Conservation (phyloP, 2,329 filamentous ascomycete genomes). For the Amesomyces nigricolor region DNA sequence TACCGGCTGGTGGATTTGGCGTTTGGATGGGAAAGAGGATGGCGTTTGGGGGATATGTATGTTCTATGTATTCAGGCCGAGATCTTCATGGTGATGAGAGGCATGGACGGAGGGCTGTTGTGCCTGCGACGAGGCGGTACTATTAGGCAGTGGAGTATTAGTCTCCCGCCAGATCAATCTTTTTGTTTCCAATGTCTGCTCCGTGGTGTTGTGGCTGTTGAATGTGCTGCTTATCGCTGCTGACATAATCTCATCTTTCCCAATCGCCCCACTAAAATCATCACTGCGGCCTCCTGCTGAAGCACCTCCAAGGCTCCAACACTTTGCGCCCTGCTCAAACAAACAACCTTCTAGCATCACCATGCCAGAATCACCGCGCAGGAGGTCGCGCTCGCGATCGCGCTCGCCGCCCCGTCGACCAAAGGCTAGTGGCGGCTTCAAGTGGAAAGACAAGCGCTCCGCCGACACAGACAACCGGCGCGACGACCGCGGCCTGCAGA, state of each 20-base stretch:
- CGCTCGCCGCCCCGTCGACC: conserved; percentile 23
- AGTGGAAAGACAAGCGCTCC: conserved; percentile 30
- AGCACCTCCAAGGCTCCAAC: not conserved
- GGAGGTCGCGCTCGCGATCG: conserved; percentile 23
- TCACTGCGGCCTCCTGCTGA: not conserved
- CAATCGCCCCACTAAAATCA: not conserved
- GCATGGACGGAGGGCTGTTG: conserved; percentile 8
- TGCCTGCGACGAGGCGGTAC: not conserved
- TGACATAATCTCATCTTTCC: not conserved
- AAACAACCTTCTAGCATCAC: not conserved
- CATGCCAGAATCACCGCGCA: conserved; percentile 23
- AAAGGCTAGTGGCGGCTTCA: conserved; percentile 25
- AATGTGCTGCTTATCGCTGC: not conserved
- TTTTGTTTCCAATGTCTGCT: not conserved
- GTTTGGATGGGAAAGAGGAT: conserved; percentile 24
- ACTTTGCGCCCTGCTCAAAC: not conserved
- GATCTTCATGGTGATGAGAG: conserved; percentile 18
- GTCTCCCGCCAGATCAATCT: not conserved
- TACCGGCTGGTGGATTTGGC: conserved; percentile 25
- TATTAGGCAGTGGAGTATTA: not conserved
- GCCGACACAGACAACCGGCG: conserved; percentile 19
- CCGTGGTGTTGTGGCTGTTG: not conserved
- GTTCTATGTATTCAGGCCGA: conserved; percentile 19
- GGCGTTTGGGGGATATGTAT: conserved; percentile 21
- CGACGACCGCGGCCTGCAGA: conserved; percentile 23